Evolutionary conservation across 192 early-diverging fungal genomes (phyloP), one percentile per base, ranked within the genome.

Genomic region (Entrophospora sp.): DNA sequence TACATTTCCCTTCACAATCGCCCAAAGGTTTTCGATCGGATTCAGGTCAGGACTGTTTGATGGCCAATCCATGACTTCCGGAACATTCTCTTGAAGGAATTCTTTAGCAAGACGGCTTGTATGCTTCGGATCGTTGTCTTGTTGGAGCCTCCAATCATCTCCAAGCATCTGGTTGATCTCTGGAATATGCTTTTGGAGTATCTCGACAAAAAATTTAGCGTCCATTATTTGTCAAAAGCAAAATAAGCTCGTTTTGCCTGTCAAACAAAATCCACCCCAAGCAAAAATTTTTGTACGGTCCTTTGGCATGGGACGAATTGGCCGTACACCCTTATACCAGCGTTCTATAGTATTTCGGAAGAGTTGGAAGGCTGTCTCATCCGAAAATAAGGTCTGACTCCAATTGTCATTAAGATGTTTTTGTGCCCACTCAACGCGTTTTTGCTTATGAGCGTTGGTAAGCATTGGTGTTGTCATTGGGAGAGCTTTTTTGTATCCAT

Each of bases 131-230:
- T 61, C 32, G 13, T 61, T 61, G 42, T 61, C 40, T 44, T 61
- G 40, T 22, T 61, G 42, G 32, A 34, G n/a, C 18, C 24, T 6
- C 38, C 2, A 44, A 5, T 14, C 3, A 61, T 18, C 4, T 30
- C 18, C 57, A 59, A 59, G 36, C 36, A 59, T 59, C 18, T 40
- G 4, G 4, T 37, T 59, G 7, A 59, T 22, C 18, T 59, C 57
- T 7, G 57, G 22, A 36, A 59, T 35, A 14, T 59, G 57, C 37
- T 59, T 37, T 14, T 28, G 7, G 31, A 31, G 20, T 14, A 42
- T 61, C 37, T 61, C 24, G 1, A 61, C 59, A 42, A 27, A 61
- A 61, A 61, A 61, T 27, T 61, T 13, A n/a, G 59, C 59, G 27
- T 61, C 18, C 12, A 61, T 61, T 25, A 61, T 42, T 31, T 24